phyloP scores from a whole-genome alignment of 2,329 filamentous ascomycete species.

The Xylaria sp. region DNA sequence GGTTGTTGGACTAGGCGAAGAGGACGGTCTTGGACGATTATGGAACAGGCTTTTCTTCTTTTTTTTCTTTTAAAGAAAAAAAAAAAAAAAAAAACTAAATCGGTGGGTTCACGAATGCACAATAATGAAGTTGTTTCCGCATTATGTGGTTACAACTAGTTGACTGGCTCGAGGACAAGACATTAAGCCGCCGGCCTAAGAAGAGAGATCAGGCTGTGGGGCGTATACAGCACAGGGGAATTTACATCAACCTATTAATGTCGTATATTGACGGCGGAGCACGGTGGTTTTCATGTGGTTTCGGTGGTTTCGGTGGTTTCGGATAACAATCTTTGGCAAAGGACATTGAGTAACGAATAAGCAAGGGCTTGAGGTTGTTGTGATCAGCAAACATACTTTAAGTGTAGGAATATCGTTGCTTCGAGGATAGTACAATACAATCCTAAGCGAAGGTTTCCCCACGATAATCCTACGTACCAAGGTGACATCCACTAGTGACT shows the following conservation, averaged over 20 bases:
- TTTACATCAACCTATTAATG: not conserved
- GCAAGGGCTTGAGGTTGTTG: not conserved
- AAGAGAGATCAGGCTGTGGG: not conserved
- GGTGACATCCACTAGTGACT: too few species aligned
- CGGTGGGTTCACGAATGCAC: too few species aligned
- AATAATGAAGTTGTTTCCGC: too few species aligned
- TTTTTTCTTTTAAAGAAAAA: too few species aligned
- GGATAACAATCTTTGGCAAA: not conserved
- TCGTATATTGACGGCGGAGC: not conserved
- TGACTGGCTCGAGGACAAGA: not conserved
- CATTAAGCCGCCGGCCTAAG: not conserved
- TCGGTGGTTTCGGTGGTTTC: not conserved
- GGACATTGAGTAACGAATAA: not conserved
- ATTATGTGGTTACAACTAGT: not conserved
- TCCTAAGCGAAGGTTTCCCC: not conserved
- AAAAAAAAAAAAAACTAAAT: too few species aligned
- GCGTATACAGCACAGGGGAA: not conserved
- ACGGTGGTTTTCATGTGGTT: not conserved
- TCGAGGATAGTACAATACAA: not conserved
- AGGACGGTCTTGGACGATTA: not conserved
- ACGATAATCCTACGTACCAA: too few species aligned
- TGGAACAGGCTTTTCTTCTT: not conserved
- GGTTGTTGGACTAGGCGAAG: not conserved
- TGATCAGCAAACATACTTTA: not conserved
- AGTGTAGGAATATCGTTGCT: not conserved